These are phyloP conservation scores for Wilcoxina mikolae DNA, from an alignment of 495 filamentous ascomycete species.

Conservation along the genomic window DNA sequence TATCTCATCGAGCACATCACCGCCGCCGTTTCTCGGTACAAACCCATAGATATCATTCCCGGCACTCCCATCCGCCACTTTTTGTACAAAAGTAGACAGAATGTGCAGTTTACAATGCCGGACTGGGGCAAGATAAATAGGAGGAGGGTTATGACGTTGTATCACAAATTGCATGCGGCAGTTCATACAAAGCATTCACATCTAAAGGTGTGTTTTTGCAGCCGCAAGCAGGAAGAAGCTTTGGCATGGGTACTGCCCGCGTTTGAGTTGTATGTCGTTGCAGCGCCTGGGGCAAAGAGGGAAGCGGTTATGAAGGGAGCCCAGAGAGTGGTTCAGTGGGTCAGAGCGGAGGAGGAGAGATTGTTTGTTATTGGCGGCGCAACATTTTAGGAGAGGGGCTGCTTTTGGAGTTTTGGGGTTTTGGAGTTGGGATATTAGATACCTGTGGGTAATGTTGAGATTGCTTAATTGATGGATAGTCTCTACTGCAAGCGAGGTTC, in stretches of 20 bases:
- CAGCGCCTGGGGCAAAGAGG: constrained; percentile 39
- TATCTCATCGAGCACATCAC: background rate
- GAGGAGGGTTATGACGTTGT: constrained; percentile 59
- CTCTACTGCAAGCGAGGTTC: too few species aligned
- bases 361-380: constrained; percentile 91
- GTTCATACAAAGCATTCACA: constrained; percentile 71
- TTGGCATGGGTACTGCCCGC: constrained; percentile 80
- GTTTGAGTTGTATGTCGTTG: constrained; percentile 89
- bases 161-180: constrained; percentile 66
- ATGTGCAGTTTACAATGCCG: constrained; percentile 92
- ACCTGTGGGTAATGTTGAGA: too few species aligned
- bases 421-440: too few species aligned
- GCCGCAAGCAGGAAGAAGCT: constrained; percentile 42
- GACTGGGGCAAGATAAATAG: constrained; percentile 37
- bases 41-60: constrained; percentile 58
- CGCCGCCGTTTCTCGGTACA: constrained; percentile 47
- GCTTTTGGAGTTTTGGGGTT: too few species aligned
- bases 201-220: constrained; percentile 69
- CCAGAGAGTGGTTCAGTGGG: constrained; percentile 77
- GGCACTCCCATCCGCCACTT: constrained; percentile 74
- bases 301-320: constrained; percentile 69
- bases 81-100: constrained; percentile 79
- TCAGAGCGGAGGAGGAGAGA: constrained; percentile 75
- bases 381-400: constrained; percentile 5
- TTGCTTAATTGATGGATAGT: too few species aligned